Base-by-base conservation (phyloP, 2,329 filamentous ascomycete species). In the Aspergillus ochraceoroseus region DNA sequence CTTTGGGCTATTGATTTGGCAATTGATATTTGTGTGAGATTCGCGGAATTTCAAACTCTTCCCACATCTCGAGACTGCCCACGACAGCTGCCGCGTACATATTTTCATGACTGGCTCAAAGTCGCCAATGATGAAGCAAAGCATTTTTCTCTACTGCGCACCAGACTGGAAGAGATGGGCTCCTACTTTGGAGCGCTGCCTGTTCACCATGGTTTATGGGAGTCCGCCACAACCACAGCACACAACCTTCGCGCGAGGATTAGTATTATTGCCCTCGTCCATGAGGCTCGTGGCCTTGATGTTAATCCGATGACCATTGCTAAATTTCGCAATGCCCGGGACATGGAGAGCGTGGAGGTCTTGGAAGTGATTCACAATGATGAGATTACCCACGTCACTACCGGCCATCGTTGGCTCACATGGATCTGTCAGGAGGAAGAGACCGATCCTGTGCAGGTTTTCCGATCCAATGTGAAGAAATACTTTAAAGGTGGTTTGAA, bases 321-420 rank as follows among this genome's bases (percentile, higher is more conserved):
- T 31, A 71, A 71, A 39, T 72, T 72, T 48, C 68, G 66, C 34
- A 60, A 57, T 28, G 63, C 65, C 0, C 51, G 53, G 2, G 70
- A 72, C 28, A 27, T 23, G 6, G 67, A 72, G 32, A 72, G 68
- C 34, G 68, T 70, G 9, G 57, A 64, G 7, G 55, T 56, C 2
- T 46, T 72, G 38, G 64, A 64, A 23, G 55, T 71, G 14, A 72
- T 72, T 20, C 70, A 72, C 36, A 70, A 70, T 34, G 70, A 72
- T 30, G 70, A 72, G 48, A 71, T 72, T 28, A 72, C 70, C 0
- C 70, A 72, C 46, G 69, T 72, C 13, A 72, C 70, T 0, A 71
- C 69, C 3, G 70, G 69, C 3, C 68, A 72, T 43, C 53, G 69
- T 22, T 72, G 70, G 70, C 41, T 72, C 26, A 66, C 59, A 2